A percentile compares a stretch with the other conserved stretches of the same genome.
Conservation (phyloP, 495 filamentous ascomycete species). For the Trypethelium eluteriae region DNA sequence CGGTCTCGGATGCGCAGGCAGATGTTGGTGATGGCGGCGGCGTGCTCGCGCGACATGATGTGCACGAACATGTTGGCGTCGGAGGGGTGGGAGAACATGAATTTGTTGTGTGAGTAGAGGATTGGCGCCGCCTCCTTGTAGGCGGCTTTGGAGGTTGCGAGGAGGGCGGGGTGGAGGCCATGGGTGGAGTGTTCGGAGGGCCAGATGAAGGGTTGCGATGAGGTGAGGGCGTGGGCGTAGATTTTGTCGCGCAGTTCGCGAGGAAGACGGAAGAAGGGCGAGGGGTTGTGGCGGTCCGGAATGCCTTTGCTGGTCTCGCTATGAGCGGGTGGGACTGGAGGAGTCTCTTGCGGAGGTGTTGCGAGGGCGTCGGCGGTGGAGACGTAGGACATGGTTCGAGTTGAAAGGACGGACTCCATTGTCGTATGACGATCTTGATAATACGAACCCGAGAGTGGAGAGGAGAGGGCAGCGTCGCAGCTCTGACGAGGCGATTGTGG, state of each 20-base stretch:
- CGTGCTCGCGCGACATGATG: conserved; percentile 23
- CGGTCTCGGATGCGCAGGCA: conserved; percentile 30
- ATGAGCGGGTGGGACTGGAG: conserved; percentile 16
- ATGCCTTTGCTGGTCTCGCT: not conserved
- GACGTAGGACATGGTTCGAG: conserved; percentile 27
- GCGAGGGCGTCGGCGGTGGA: conserved; percentile 17
- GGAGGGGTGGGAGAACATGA: conserved; percentile 20
- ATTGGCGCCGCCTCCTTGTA: conserved; percentile 20
- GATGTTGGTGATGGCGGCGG: conserved; percentile 23
- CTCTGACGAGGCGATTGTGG: not conserved
- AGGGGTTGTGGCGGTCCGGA: conserved; percentile 17
- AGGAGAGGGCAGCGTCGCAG: not conserved
- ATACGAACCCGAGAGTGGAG: not conserved
- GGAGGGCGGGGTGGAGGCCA: conserved; percentile 17
- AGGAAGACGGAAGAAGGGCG: conserved; percentile 33
- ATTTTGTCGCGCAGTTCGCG: conserved; percentile 35
- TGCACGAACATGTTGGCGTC: conserved; percentile 38
- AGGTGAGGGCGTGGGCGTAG: conserved; percentile 32
- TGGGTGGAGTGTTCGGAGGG: conserved; percentile 15
- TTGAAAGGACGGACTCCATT: conserved; percentile 26
- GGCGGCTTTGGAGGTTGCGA: conserved; percentile 18
- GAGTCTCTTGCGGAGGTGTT: conserved; percentile 5
- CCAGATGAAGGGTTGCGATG: conserved; percentile 27
- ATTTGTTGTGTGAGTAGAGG: conserved; percentile 21
- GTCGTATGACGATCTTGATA: not conserved